Percentiles rank a stretch among this genome's conserved stretches.
Conservation (phyloP, 106 monocot genomes). For the Acorus gramineus region DNA sequence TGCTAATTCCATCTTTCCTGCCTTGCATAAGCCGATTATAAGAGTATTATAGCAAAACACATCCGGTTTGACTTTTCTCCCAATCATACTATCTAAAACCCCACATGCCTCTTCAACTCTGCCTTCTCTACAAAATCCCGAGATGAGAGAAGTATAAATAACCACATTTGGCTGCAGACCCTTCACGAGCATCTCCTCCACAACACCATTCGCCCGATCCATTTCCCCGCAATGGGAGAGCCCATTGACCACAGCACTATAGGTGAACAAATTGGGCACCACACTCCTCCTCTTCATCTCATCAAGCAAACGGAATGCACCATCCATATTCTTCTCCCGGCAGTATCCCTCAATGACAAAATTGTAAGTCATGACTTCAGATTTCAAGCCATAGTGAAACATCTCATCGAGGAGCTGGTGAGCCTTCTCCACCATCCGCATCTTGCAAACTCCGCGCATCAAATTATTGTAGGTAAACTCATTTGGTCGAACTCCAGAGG, state of each 20-base stretch:
- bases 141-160: conserved; percentile 42
- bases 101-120: conserved; percentile 34
- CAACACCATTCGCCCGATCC: conserved; percentile 18
- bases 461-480: conserved; percentile 52
- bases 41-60: conserved; percentile 67
- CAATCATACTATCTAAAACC: conserved; percentile 39
- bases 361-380: conserved; percentile 52
- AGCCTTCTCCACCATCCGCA: conserved; percentile 46
- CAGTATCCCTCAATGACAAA: conserved; percentile 58
- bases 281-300: conserved; percentile 40
- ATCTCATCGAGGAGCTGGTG: conserved; percentile 55
- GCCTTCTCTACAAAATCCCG: conserved; percentile 41
- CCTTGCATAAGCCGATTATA: conserved; percentile 52
- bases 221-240: conserved; percentile 29
- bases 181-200: conserved; percentile 46
- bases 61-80: conserved; percentile 39
- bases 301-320: conserved; percentile 36
- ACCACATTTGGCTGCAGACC: conserved; percentile 42
- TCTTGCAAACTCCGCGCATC: conserved; percentile 49
- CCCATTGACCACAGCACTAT: conserved; percentile 37
- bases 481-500: conserved; percentile 36
- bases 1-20: conserved; percentile 56
- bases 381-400: conserved; percentile 27
- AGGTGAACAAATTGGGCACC: conserved; percentile 46
- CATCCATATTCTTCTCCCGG: conserved; percentile 10